Conservation (phyloP, 2,329 filamentous ascomycete genomes). For the Fusarium hostae region DNA sequence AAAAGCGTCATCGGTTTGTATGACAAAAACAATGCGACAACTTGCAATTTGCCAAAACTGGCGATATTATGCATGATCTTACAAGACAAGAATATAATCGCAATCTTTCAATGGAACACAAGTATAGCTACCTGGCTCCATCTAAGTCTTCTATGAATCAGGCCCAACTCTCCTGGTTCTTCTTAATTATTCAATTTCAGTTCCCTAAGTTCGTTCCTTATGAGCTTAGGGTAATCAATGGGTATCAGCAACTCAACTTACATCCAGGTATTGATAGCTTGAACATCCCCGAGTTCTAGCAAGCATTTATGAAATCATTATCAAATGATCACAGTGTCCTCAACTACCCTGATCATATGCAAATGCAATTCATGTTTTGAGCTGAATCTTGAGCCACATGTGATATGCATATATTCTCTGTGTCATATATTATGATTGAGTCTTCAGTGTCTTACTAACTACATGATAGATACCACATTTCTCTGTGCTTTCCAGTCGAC, state of each 20-base stretch:
- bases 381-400: background rate
- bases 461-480: background rate
- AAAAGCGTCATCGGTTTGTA: conserved; percentile 20
- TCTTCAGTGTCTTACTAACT: background rate
- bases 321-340: background rate
- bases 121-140: background rate
- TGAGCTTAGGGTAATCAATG: background rate
- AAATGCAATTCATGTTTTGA: background rate
- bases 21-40: background rate
- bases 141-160: background rate
- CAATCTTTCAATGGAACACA: background rate
- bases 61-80: background rate
- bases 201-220: background rate
- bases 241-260: background rate
- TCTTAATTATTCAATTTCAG: background rate
- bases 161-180: background rate
- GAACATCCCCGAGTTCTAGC: background rate
- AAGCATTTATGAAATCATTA: background rate
- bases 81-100: background rate
- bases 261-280: background rate
- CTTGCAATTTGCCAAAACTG: background rate
- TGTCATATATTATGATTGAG: background rate
- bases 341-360: background rate
- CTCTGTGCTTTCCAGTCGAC: background rate
- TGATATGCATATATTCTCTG: background rate